Base-by-base conservation (phyloP, 169 alveolate genomes). In the Eimeria tenella region DNA sequence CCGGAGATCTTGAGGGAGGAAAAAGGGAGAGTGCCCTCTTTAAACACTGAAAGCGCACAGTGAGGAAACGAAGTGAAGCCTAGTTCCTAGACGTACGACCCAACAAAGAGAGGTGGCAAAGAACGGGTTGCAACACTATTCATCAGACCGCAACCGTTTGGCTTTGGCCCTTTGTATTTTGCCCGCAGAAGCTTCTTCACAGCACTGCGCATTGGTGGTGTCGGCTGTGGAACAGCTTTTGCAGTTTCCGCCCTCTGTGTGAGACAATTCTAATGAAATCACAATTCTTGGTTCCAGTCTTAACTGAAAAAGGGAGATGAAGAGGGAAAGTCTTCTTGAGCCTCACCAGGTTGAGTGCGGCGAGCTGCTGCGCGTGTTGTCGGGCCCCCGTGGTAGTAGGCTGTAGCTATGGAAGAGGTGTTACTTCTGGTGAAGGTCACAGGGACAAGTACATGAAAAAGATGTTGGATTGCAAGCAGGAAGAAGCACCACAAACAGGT, bases 321-420 rank as follows among this genome's bases (percentile, higher is more conserved):
- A 42, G 0, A 19, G 63, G 42, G 52, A 19, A 49, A 49, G 50
- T 15, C 49, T 74, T 74, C 86, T 2, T 58, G 19, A 52, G 86
- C 13, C 86, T 74, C 86, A 74, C 86, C 86, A 62, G 86, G 63
- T 62, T 49, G 86, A 50, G 19, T 74, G 62, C 86, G 52, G 63
- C 86, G 86, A 74, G 86, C 86, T 74, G 86, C 86, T 74, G 86
- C 31, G 42, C 15, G 86, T 17, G 63, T 50, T 62, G 86, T 74
- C 63, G 86, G 86, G 4, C 86, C 42, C 86, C 86, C 42, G 86
- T 74, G 86, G 42, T 50, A 19, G 86, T 19, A 74, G 49, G 63
- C 19, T 74, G 65, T 74, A 25, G 62, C 42, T 4, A 19, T 50
- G 63, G 86, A 49, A 23, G 63, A 62, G 52, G 50, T 50, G 86